These are phyloP conservation scores for Aspergillus novofumigatus DNA, from an alignment of 2,329 filamentous ascomycete genomes.

Conservation along the genomic window DNA sequence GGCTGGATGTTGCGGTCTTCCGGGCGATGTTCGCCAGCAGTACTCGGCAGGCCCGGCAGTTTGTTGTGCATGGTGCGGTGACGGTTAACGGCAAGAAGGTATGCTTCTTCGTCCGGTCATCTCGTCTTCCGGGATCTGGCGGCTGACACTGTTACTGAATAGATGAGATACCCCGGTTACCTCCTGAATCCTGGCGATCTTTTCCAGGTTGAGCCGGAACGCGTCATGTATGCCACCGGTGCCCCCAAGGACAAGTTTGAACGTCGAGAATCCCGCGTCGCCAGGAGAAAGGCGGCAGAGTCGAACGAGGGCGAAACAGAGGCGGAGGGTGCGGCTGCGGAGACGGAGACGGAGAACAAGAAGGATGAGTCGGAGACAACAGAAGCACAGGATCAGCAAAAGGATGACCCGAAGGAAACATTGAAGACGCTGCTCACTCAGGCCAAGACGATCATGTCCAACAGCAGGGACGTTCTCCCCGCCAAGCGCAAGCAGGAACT, in stretches of 20 bases:
- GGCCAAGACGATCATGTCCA: conserved; percentile 58
- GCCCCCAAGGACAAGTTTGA: conserved; percentile 55
- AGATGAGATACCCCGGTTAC: conserved; percentile 93
- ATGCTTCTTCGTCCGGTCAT: conserved; percentile 9
- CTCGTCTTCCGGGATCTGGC: neutral
- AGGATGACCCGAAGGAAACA: conserved; percentile 42
- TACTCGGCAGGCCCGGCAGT: conserved; percentile 85
- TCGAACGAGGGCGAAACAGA: conserved; percentile 22
- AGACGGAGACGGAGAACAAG: conserved; percentile 27
- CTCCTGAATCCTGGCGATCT: conserved; percentile 95
- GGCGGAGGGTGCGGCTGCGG: conserved; percentile 22
- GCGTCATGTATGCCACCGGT: conserved; percentile 84
- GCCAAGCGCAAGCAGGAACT: conserved; percentile 73
- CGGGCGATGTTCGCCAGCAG: conserved; percentile 91
- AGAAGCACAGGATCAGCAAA: conserved; percentile 32
- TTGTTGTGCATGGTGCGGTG: conserved; percentile 87
- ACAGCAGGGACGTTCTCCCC: conserved; percentile 50
- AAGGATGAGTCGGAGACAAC: conserved; percentile 24
- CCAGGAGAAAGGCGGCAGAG: conserved; percentile 20
- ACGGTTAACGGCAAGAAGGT: conserved; percentile 97
- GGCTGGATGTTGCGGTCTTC: conserved; percentile 92
- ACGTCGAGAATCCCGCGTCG: conserved; percentile 34
- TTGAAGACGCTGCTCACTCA: conserved; percentile 53
- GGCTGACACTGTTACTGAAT: conserved; percentile 5
- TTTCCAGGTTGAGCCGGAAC: conserved; percentile 90